These are phyloP conservation scores for Corynespora cassiicola DNA, from an alignment of 2,329 filamentous ascomycete species.

Conservation along the genomic window DNA sequence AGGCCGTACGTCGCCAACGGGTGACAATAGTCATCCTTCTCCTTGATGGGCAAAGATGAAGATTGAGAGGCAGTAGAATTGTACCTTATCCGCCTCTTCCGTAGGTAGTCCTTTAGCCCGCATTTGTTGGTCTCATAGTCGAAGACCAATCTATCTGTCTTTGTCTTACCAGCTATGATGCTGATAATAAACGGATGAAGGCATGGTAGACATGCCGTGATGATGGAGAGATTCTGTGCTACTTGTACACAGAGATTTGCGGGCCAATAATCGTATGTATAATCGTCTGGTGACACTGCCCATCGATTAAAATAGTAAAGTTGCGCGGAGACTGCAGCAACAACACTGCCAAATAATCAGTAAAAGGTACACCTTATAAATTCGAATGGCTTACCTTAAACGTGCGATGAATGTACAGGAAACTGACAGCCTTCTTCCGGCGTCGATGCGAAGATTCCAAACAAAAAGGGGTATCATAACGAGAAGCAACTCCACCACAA, in stretches of 20 bases:
- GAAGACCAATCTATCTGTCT: conserved; percentile 18
- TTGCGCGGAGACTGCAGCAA: conserved; percentile 25
- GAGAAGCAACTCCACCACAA: conserved; percentile 30
- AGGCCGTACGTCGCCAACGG: conserved; percentile 37
- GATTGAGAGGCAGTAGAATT: conserved; percentile 9
- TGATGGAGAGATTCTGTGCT: conserved; percentile 36
- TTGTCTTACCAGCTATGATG: conserved; percentile 19
- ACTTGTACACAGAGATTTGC: conserved; percentile 29
- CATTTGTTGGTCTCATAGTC: conserved; percentile 4
- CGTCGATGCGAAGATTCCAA: conserved; percentile 32
- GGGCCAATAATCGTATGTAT: conserved; percentile 26
- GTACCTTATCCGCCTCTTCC: conserved; percentile 8
- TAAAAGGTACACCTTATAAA: too few species aligned
- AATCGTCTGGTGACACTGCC: conserved; percentile 6
- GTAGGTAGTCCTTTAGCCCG: conserved; percentile 6
- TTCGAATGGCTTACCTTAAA: conserved; percentile 20
- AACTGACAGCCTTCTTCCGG: conserved; percentile 29
- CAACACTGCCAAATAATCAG: conserved; percentile 22
- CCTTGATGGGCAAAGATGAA: conserved; percentile 17
- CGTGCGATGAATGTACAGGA: conserved; percentile 29
- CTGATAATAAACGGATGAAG: conserved; percentile 32
- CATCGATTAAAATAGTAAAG: conserved; percentile 29
- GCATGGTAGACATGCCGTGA: conserved; percentile 33
- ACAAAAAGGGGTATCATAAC: conserved; percentile 32
- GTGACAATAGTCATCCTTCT: conserved; percentile 27